Conservation (phyloP, 768 basidiomycete species). For the Austroboletus eburneus region DNA sequence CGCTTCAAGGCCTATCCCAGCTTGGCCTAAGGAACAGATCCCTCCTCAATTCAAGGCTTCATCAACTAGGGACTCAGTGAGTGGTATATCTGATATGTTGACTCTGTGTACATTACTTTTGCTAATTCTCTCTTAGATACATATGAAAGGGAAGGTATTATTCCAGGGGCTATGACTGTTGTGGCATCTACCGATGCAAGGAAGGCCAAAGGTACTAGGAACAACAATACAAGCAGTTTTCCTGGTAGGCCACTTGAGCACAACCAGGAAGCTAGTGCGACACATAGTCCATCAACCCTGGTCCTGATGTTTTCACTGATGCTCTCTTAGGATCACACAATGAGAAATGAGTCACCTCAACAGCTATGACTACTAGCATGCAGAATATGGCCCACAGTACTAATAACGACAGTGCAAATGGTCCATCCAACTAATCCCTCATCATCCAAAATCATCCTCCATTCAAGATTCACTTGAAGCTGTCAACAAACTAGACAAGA, state of each 20-base stretch:
- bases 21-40: too few relatives aligned
- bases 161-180: background rate
- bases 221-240: background rate
- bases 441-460: background rate
- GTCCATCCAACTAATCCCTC: background rate
- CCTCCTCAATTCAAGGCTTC: too few relatives aligned
- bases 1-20: too few relatives aligned
- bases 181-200: background rate
- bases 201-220: background rate
- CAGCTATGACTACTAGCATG: background rate
- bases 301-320: background rate
- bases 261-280: background rate
- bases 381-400: background rate
- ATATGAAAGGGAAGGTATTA: too few relatives aligned
- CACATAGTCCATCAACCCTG: background rate
- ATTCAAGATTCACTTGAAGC: background rate
- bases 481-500: background rate
- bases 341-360: background rate
- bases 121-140: background rate
- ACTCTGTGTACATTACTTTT: background rate
- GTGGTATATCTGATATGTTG: background rate
- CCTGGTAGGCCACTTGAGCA: background rate
- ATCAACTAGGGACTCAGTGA: too few relatives aligned
- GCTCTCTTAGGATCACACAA: background rate
- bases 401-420: background rate